Evolutionary conservation across 257 asterid genomes (phyloP).

Genomic region (Dorcoceras hygrometricum): DNA sequence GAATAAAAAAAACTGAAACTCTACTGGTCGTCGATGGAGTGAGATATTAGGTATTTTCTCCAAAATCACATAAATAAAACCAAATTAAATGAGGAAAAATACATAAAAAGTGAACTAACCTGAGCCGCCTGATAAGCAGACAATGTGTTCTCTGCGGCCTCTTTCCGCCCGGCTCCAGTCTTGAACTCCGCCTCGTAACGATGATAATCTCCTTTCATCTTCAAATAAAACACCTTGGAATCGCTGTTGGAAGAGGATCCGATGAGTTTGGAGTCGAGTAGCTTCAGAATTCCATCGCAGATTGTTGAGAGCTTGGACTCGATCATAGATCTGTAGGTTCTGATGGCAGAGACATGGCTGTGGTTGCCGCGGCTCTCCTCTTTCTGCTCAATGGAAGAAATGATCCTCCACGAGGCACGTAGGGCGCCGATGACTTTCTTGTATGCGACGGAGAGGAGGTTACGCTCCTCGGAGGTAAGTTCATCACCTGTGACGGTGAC

Average conservation of each 20-base stretch:
- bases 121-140: background rate
- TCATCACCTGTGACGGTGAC: background rate
- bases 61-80: background rate
- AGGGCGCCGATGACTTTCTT: background rate
- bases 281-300: background rate
- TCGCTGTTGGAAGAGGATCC: background rate
- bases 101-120: background rate
- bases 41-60: background rate
- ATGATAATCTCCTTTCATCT: background rate
- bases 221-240: background rate
- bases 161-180: background rate
- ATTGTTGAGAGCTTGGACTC: background rate
- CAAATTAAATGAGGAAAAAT: too few species aligned
- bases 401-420: background rate
- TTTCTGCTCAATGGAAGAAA: background rate
- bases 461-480: background rate
- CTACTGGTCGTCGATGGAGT: background rate
- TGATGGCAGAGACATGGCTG: background rate
- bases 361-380: background rate
- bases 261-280: background rate
- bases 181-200: background rate
- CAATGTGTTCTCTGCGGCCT: background rate
- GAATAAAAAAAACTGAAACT: background rate
- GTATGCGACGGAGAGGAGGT: background rate
- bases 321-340: background rate